Conservation (phyloP, 768 basidiomycete species). For the Tephrocybe sp. region DNA sequence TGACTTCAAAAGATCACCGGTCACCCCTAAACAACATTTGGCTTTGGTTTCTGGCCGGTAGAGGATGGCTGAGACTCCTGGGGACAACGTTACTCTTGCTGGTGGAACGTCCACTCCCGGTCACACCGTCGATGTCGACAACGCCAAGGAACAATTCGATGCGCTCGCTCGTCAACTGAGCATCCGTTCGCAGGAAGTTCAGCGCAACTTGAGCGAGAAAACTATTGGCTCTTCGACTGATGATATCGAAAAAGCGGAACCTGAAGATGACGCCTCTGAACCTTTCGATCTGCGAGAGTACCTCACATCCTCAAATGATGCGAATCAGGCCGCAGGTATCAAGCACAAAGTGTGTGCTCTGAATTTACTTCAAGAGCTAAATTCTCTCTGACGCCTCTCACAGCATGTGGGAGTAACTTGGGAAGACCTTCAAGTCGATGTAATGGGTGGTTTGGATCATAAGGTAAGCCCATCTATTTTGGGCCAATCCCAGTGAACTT, state of each 20-base stretch:
- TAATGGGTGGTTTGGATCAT: constrained; percentile 49
- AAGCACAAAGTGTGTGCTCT: constrained; percentile 49
- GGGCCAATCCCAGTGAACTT: neutral
- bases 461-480: constrained; percentile 40
- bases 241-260: constrained; percentile 39
- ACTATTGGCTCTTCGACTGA: constrained; percentile 41
- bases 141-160: constrained; percentile 54
- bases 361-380: neutral
- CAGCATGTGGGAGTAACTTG: constrained; percentile 73
- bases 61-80: constrained; percentile 29
- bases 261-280: constrained; percentile 25
- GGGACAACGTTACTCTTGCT: constrained; percentile 27
- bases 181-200: constrained; percentile 22
- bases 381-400: neutral
- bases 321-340: constrained; percentile 61
- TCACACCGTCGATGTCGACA: constrained; percentile 45
- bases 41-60: too few relatives aligned
- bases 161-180: constrained; percentile 46
- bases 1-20: too few relatives aligned
- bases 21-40: too few relatives aligned
- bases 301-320: constrained; percentile 63
- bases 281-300: constrained; percentile 68
- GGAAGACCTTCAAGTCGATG: constrained; percentile 65
- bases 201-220: constrained; percentile 20
- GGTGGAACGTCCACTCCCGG: constrained; percentile 18